Evolutionary conservation across 1,139 yeast genomes (phyloP), one percentile per base, ranked within the genome.

Genomic region (Yamadazyma membranifaciens): DNA sequence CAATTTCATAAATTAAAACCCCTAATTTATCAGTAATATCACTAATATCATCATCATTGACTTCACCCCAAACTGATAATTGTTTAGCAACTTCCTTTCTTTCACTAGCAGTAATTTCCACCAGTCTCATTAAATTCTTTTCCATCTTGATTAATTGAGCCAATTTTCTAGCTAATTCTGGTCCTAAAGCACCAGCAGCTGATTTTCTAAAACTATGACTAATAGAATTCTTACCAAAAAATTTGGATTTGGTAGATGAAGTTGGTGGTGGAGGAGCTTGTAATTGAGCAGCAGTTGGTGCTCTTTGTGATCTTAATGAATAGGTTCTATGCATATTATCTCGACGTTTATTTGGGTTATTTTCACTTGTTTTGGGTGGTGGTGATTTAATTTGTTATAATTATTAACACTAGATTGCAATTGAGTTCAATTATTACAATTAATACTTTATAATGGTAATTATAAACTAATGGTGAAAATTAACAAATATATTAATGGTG

Each of bases 301-400:
- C 88, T 69, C 88, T 82, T 49, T 75, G 67, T 49, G 83, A 78
- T 79, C 92, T 83, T 63, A 84, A 73, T 29, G 92, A 84, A 65
- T 84, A 84, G 22, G 94, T 84, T 81, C 88, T 82, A 73, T 84
- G 89, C 91, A 84, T 83, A n/a, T n/a, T n/a, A n/a, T n/a, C n/a
- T n/a, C n/a, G n/a, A n/a, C n/a, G n/a, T n/a, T n/a, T n/a, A n/a
- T n/a, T n/a, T n/a, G n/a, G n/a, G n/a, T n/a, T n/a, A n/a, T 14
- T 38, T 48, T 30, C 5, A 4, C 14, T 27, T 27, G 9, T 27
- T n/a, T 11, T 27, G 5, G 5, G 24, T n/a, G 24, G 5, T 20
- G 24, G 24, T 20, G 5, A 7, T 20, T 20, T 20, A 6, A 7
- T 6, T 5, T 20, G 24, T 20, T 20, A 20, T 20, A 20, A 7